Percentiles rank a stretch among this genome's conserved stretches.
phyloP scores from a whole-genome alignment of 2,329 filamentous ascomycete species.

The Clarireedia homoeocarpa region DNA sequence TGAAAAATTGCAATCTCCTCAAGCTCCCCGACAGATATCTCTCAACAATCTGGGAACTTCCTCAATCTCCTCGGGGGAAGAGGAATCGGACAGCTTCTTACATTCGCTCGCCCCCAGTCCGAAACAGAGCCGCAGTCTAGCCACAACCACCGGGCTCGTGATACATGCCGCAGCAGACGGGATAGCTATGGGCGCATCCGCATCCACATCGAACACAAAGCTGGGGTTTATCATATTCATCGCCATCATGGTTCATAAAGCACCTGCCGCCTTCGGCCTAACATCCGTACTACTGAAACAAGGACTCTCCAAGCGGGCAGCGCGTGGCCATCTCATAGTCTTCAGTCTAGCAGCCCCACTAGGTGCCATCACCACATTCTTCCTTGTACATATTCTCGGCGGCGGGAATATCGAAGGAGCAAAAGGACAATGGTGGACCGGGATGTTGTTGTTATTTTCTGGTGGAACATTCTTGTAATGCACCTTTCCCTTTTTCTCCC shows the following conservation, averaged over 20 bases:
- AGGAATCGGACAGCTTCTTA: conserved; percentile 51
- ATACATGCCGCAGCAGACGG: conserved; percentile 94
- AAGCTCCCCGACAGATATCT: conserved; percentile 76
- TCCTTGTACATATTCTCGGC: conserved; percentile 67
- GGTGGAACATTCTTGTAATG: conserved; percentile 91
- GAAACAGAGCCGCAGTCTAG: conserved; percentile 55
- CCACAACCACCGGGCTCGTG: conserved; percentile 89
- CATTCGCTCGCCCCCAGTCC: conserved; percentile 49
- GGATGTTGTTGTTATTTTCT: conserved; percentile 88
- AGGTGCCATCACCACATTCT: conserved; percentile 77
- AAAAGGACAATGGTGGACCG: conserved; percentile 74
- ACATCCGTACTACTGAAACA: conserved; percentile 87
- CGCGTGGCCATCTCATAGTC: conserved; percentile 75
- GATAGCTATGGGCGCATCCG: conserved; percentile 89
- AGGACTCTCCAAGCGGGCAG: conserved; percentile 78
- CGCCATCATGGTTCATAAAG: conserved; percentile 96
- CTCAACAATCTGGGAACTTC: conserved; percentile 68
- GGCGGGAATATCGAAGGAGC: conserved; percentile 45
- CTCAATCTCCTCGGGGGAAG: conserved; percentile 36
- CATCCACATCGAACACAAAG: conserved; percentile 62
- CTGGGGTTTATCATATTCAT: conserved; percentile 89
- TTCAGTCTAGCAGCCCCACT: conserved; percentile 88
- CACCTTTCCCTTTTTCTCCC: neutral
- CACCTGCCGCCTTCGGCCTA: conserved; percentile 87
- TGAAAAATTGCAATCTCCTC: conserved; percentile 54